Conservation (phyloP, 768 basidiomycete species). For the Suillus variegatus region DNA sequence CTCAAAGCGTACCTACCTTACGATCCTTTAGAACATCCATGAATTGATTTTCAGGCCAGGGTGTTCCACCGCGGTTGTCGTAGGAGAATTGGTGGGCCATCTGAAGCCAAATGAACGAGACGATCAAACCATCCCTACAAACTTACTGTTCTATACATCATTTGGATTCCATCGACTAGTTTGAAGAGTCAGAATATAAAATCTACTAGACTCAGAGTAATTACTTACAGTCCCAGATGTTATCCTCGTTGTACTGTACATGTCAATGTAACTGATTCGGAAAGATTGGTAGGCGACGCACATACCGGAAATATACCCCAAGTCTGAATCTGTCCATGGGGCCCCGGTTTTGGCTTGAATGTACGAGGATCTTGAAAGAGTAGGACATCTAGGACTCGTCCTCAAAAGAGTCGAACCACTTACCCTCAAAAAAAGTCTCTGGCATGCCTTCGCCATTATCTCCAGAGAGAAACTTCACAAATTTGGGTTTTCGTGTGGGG, state of each 20-base stretch:
- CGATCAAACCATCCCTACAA: constrained; percentile 2
- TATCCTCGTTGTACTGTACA: constrained; percentile 21
- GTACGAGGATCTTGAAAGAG: constrained; percentile 10
- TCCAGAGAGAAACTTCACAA: constrained; percentile 25
- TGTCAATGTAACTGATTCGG: not conserved
- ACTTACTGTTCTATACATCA: constrained; percentile 11
- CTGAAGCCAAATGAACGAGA: constrained; percentile 10
- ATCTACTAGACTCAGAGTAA: not conserved
- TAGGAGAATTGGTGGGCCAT: constrained; percentile 21
- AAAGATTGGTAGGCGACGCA: not conserved
- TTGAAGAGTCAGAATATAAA: constrained; percentile 10
- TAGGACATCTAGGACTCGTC: constrained; percentile 13
- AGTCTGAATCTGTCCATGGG: constrained; percentile 30
- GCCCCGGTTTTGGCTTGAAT: constrained; percentile 18
- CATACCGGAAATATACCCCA: constrained; percentile 32
- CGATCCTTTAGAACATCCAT: constrained; percentile 26
- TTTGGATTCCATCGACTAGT: constrained; percentile 13
- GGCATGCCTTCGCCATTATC: constrained; percentile 29
- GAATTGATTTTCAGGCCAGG: constrained; percentile 26
- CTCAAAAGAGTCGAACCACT: not conserved
- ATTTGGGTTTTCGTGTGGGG: not conserved
- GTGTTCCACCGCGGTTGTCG: constrained; percentile 10
- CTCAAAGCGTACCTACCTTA: constrained; percentile 18
- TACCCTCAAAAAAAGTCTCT: constrained; percentile 29
- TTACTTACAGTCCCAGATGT: constrained; percentile 20